Evolutionary conservation across 2,329 filamentous ascomycete genomes (phyloP).

Genomic region (Colletotrichum sp.): DNA sequence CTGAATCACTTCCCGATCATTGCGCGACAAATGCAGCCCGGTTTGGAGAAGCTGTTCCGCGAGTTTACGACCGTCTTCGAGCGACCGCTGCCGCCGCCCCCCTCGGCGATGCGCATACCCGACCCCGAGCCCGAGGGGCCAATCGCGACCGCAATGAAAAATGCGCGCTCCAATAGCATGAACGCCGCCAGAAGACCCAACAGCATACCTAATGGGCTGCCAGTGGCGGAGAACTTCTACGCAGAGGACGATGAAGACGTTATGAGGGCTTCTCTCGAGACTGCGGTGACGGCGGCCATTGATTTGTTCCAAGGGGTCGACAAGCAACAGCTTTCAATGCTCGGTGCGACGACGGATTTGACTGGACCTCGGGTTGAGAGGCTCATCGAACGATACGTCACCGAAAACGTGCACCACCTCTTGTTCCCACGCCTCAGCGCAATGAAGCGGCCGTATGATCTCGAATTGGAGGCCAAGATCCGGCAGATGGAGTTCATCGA

Average conservation of each 20-base stretch:
- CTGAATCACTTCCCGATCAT: conserved; percentile 95
- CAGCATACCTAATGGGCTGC: conserved; percentile 42
- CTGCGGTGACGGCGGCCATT: conserved; percentile 89
- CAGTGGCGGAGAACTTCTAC: conserved; percentile 69
- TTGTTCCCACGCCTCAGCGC: conserved; percentile 84
- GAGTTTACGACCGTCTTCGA: conserved; percentile 89
- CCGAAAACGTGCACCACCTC: conserved; percentile 90
- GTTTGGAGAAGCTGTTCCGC: conserved; percentile 85
- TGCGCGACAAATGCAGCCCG: conserved; percentile 92
- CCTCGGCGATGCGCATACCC: conserved; percentile 63
- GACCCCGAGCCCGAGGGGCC: conserved; percentile 64
- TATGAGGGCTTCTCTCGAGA: conserved; percentile 88
- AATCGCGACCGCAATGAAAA: conserved; percentile 59
- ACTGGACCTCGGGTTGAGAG: conserved; percentile 92
- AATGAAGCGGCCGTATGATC: conserved; percentile 80
- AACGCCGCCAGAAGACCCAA: conserved; percentile 31
- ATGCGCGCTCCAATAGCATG: conserved; percentile 58
- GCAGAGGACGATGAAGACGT: conserved; percentile 90
- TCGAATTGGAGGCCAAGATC: conserved; percentile 87
- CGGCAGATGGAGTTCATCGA: conserved; percentile 93
- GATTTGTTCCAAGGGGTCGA: conserved; percentile 96
- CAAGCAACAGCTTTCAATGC: conserved; percentile 89
- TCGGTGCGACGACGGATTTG: conserved; percentile 91
- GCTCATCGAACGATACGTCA: conserved; percentile 92
- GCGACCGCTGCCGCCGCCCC: conserved; percentile 80